Evolutionary conservation across 768 basidiomycete species (phyloP).

Genomic region (Phlebiopsis flavidoalba): DNA sequence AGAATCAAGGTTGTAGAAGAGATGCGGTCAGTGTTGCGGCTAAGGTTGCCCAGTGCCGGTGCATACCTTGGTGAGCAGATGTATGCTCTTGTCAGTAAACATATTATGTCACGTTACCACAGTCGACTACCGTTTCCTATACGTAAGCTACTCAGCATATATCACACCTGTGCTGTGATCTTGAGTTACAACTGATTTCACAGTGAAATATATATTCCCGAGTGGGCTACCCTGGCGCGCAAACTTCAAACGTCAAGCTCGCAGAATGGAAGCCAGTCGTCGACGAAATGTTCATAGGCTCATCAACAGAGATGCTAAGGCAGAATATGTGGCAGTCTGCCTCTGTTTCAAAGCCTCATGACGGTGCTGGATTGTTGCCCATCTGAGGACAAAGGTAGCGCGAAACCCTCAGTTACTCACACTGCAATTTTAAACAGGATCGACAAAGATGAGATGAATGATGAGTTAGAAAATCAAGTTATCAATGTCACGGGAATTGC

Average conservation of each 20-base stretch:
- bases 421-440: neutral
- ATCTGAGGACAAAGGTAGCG: neutral
- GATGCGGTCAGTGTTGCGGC: too few relatives aligned
- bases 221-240: neutral
- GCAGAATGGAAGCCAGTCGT: neutral
- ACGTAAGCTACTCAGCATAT: too few relatives aligned
- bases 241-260: neutral
- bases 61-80: neutral
- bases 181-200: neutral
- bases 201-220: neutral
- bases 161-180: too few relatives aligned
- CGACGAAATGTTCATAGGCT: neutral
- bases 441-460: neutral
- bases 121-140: neutral
- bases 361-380: neutral
- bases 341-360: neutral
- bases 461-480: neutral
- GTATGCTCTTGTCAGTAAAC: neutral
- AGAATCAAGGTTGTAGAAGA: neutral
- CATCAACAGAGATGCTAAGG: neutral
- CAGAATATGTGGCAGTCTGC: neutral
- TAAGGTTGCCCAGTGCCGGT: neutral
- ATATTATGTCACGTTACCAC: neutral
- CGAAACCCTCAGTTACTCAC: neutral
- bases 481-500: conserved; percentile 6